Conservation (phyloP, 2,329 filamentous ascomycete genomes). For the Talaromyces sp. region DNA sequence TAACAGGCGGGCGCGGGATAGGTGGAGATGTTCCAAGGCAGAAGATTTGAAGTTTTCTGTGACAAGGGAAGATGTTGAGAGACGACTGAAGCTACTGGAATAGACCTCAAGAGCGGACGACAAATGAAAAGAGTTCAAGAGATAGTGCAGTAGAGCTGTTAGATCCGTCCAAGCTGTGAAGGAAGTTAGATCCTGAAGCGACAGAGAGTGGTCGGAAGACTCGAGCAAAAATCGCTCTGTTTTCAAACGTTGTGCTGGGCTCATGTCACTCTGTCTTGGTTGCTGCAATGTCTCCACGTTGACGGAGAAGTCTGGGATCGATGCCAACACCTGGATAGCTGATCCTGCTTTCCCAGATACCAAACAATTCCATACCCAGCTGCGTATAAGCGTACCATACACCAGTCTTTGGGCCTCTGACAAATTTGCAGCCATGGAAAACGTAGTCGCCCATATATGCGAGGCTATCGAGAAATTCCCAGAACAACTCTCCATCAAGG, state of each 20-base stretch:
- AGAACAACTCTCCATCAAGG: slow-evolving; percentile 60
- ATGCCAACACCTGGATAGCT: slow-evolving; percentile 37
- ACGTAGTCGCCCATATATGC: slow-evolving; percentile 62
- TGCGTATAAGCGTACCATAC: slow-evolving; percentile 50
- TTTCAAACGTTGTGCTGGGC: slow-evolving; percentile 34
- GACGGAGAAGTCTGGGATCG: slow-evolving; percentile 33
- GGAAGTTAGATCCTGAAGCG: slow-evolving; percentile 43
- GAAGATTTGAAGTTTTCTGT: slow-evolving; percentile 28
- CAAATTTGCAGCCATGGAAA: slow-evolving; percentile 51
- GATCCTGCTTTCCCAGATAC: slow-evolving; percentile 32
- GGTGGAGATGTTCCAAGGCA: slow-evolving; percentile 59
- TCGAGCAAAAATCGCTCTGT: slow-evolving; percentile 45
- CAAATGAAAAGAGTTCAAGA: slow-evolving; percentile 43
- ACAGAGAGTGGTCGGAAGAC: slow-evolving; percentile 53
- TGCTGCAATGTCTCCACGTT: slow-evolving; percentile 27
- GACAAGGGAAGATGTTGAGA: slow-evolving; percentile 34
- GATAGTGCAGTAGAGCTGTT: slow-evolving; percentile 62
- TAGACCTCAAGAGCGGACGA: slow-evolving; percentile 37
- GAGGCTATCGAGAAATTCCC: slow-evolving; percentile 55
- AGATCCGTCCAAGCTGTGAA: slow-evolving; percentile 58
- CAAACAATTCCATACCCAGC: slow-evolving; percentile 66
- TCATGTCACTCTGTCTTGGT: slow-evolving; percentile 19
- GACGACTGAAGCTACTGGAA: slow-evolving; percentile 40
- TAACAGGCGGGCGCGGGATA: slow-evolving; percentile 62
- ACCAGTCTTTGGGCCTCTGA: slow-evolving; percentile 31